Base-by-base conservation (phyloP, 768 basidiomycete species). In the Lentinula sp. region DNA sequence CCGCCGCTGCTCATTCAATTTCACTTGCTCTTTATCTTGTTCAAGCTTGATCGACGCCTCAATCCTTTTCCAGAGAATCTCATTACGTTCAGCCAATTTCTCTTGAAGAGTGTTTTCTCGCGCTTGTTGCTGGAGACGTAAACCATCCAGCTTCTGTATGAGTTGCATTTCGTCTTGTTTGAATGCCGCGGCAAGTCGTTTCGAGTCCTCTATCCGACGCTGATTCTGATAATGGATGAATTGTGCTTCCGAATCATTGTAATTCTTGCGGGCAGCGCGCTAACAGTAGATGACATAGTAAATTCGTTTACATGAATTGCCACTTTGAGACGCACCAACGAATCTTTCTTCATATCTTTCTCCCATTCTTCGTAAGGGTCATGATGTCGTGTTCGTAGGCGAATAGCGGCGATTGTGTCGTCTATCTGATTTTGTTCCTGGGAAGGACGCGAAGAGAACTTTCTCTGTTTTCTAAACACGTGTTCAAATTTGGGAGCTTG, bases 301-400 rank as follows among this genome's bases (percentile, higher is more conserved):
- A 36, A 15, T 45, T 43, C 32, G 8, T 4, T 36, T 18, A 12
- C 1, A 16, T 16, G 3, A 6, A 15, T n/a, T 13, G 18, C 33
- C 33, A 36, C 12, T 54, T 16, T 8, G n/a, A 7, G 7, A 73
- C 81, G 61, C 67, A 83, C 81, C 63, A 81, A 79, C 28, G 82
- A 78, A 66, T 83, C 80, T 67, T 76, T 76, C 50, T 80, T 74
- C 61, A 79, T 79, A 62, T 78, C 71, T 60, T 76, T 75, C 69
- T 83, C 78, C 82, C 83, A 84, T 66, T 83, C 80, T 69, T 83
- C 82, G 62, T 83, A 84, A 60, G 81, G 81, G 63, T 84, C 82
- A 63, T 78, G 73, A 74, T 83, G 77, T 55, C 78, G 77, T 18
- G 79, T 77, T 36, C 80, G 77, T 36, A 81, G 72, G 35, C 82